These are phyloP conservation scores for Mycena sanguinolenta DNA, from an alignment of 768 basidiomycete species.

Conservation along the genomic window DNA sequence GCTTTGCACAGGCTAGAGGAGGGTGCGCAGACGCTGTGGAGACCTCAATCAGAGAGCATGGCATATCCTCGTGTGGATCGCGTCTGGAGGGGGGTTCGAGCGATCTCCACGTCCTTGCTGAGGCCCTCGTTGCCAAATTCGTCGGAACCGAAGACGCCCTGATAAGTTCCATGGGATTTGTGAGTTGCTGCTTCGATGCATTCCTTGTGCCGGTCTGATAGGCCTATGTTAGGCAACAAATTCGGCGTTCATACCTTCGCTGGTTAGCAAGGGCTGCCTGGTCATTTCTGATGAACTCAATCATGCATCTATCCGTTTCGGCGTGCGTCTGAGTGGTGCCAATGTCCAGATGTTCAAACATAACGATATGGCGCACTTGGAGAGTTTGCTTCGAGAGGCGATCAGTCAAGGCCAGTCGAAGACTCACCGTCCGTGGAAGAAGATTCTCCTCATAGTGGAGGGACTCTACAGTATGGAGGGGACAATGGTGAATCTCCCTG, in stretches of 20 bases:
- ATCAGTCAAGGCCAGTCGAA: conserved; percentile 96
- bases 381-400: conserved; percentile 85
- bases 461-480: conserved; percentile 99
- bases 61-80: conserved; percentile 81
- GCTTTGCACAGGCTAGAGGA: conserved; percentile 94
- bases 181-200: not conserved
- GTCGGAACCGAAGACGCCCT: conserved; percentile 92
- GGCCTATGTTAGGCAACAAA: conserved; percentile 74
- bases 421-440: conserved; percentile 98
- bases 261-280: conserved; percentile 93
- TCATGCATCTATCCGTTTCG: conserved; percentile 96
- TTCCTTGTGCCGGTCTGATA: not conserved
- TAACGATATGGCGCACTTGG: conserved; percentile 90
- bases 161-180: conserved; percentile 93
- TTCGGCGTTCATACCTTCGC: conserved; percentile 91
- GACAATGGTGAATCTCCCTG: conserved; percentile 86
- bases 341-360: conserved; percentile 96
- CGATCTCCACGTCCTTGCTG: conserved; percentile 85
- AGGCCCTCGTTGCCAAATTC: conserved; percentile 91
- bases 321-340: conserved; percentile 89
- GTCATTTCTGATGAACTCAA: conserved; percentile 98
- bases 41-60: conserved; percentile 83
- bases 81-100: conserved; percentile 88
- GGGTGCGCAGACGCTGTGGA: conserved; percentile 96
- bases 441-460: conserved; percentile 94